A percentile compares a stretch with the other conserved stretches of the same genome.
These are phyloP conservation scores for Auriscalpium orientale DNA, from an alignment of 768 basidiomycete genomes.

Conservation along the genomic window DNA sequence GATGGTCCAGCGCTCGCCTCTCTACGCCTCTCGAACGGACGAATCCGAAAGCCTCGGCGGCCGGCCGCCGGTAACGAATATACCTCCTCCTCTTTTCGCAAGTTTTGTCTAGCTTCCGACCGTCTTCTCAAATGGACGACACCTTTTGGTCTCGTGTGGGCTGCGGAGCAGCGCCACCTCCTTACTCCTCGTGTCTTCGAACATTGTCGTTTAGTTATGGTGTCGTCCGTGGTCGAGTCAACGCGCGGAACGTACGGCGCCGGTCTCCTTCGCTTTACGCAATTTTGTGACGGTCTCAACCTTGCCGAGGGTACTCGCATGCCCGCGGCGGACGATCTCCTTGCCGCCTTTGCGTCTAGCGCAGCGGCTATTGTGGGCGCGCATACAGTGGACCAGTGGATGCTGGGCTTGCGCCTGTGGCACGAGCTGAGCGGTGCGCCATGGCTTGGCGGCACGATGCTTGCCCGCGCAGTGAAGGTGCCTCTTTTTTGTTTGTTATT, in stretches of 20 bases:
- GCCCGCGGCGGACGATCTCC: neutral
- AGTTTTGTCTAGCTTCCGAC: no score
- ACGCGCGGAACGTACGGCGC: neutral
- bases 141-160: neutral
- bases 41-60: no score
- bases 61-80: no score
- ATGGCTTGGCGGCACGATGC: neutral
- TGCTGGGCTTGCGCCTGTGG: neutral
- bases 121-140: neutral
- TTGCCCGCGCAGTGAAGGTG: no score
- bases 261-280: neutral
- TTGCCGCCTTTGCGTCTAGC: neutral
- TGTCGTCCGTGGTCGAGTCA: neutral
- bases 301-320: neutral
- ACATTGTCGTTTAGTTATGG: neutral
- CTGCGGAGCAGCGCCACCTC: neutral
- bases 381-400: neutral
- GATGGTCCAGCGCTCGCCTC: no score
- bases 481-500: no score
- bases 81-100: no score
- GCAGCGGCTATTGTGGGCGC: neutral
- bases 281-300: neutral
- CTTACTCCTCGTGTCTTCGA: neutral
- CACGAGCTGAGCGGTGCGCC: neutral
- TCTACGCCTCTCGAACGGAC: no score